Conservation (phyloP, 2,329 filamentous ascomycete genomes). For the Tolypocladium guangdongense region DNA sequence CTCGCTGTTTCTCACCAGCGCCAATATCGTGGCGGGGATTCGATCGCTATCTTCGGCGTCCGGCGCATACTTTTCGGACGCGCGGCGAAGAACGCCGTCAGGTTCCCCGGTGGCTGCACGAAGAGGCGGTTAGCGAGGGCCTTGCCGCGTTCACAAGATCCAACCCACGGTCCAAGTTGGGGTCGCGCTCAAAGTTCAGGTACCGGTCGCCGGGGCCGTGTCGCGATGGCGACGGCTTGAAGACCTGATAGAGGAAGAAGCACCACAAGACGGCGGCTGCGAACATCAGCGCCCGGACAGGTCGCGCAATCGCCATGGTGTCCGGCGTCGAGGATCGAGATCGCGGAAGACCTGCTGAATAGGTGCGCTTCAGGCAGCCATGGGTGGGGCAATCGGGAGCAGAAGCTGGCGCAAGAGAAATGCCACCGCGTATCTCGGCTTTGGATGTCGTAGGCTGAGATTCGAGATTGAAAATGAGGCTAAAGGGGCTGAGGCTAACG, state of each 20-base stretch:
- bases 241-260: constrained; percentile 69
- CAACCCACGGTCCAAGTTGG: constrained; percentile 71
- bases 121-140: constrained; percentile 7
- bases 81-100: constrained; percentile 61
- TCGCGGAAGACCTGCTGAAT: background rate
- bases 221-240: constrained; percentile 43
- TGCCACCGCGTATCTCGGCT: background rate
- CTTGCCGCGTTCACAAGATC: constrained; percentile 1
- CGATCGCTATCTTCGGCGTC: constrained; percentile 66
- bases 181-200: constrained; percentile 62
- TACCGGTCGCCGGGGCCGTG: constrained; percentile 28
- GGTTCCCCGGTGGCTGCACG: constrained; percentile 70
- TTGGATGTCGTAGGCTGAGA: background rate
- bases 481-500: background rate
- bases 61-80: constrained; percentile 66
- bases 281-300: constrained; percentile 68
- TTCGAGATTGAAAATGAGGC: background rate
- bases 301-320: constrained; percentile 75
- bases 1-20: constrained; percentile 88
- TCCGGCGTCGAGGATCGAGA: constrained; percentile 5
- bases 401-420: background rate
- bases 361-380: constrained; percentile 1
- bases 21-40: constrained; percentile 86
- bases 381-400: background rate
- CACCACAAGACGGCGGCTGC: constrained; percentile 62